Evolutionary conservation across 129 eudicot species (phyloP).

Genomic region (Ambrosia trifida): DNA sequence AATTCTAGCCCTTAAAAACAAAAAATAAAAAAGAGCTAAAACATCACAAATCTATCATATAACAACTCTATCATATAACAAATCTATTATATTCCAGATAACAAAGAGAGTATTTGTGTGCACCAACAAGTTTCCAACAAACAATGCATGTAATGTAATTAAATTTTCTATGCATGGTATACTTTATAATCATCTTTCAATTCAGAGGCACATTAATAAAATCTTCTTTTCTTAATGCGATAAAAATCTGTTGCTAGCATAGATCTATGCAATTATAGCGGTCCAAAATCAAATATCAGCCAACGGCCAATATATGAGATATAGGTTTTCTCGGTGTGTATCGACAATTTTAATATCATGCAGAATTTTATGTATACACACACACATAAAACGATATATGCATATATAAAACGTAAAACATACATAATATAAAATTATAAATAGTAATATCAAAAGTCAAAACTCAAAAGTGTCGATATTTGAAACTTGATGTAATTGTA

Average conservation of each 20-base stretch:
- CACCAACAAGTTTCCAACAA: constrained; percentile 14
- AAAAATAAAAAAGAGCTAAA: constrained; percentile 1
- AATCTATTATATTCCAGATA: constrained; percentile 11
- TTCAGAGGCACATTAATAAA: not conserved
- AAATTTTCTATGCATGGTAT: not conserved
- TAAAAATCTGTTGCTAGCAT: not conserved
- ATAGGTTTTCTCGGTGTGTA: too few species aligned
- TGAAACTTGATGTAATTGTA: too few species aligned
- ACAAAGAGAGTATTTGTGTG: not conserved
- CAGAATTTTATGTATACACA: too few species aligned
- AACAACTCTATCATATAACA: constrained; percentile 4
- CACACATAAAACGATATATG: too few species aligned
- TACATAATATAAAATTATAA: too few species aligned
- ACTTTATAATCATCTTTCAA: not conserved
- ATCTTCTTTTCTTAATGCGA: not conserved
- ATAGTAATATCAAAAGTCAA: too few species aligned
- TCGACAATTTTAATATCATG: too few species aligned
- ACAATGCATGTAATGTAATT: not conserved
- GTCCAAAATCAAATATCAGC: too few species aligned
- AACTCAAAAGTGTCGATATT: too few species aligned
- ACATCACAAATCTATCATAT: constrained; percentile 18
- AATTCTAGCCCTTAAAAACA: constrained; percentile 17
- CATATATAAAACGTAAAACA: too few species aligned
- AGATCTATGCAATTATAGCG: not conserved
- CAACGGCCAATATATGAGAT: too few species aligned